Evolutionary conservation across 495 filamentous ascomycete genomes (phyloP).

Genomic region (Tuber brumale): DNA sequence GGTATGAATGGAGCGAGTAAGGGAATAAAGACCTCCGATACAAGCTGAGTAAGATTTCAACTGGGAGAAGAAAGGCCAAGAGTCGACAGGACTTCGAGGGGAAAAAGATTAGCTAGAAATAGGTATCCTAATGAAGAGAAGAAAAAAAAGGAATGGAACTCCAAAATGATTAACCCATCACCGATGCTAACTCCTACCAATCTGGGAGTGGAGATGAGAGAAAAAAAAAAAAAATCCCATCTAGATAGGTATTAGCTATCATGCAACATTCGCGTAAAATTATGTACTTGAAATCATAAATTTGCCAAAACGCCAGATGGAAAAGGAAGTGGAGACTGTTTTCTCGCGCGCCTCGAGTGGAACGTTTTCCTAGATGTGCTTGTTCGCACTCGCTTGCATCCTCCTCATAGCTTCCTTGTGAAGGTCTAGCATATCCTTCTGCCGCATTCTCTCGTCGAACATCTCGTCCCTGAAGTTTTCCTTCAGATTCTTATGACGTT

Average conservation of each 20-base stretch:
- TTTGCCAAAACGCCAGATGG: neutral
- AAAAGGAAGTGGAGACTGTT: neutral
- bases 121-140: neutral
- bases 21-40: neutral
- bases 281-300: constrained; percentile 3
- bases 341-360: neutral
- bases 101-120: neutral
- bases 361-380: constrained; percentile 26
- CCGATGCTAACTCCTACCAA: constrained; percentile 14
- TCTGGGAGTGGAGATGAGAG: constrained; percentile 4
- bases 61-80: neutral
- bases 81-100: neutral
- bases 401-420: constrained; percentile 75
- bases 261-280: neutral
- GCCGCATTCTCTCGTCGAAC: constrained; percentile 68
- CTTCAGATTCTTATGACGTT: constrained; percentile 45
- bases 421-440: constrained; percentile 64
- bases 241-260: neutral
- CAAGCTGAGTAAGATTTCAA: neutral
- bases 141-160: neutral
- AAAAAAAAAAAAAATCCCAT: neutral
- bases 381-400: constrained; percentile 70
- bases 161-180: neutral
- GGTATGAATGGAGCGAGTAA: neutral
- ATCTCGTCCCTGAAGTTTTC: constrained; percentile 47